Percentiles rank a stretch among this genome's conserved stretches.
Evolutionary conservation across 1,139 yeast species (phyloP).

Genomic region (Yamadazyma jaroonii): DNA sequence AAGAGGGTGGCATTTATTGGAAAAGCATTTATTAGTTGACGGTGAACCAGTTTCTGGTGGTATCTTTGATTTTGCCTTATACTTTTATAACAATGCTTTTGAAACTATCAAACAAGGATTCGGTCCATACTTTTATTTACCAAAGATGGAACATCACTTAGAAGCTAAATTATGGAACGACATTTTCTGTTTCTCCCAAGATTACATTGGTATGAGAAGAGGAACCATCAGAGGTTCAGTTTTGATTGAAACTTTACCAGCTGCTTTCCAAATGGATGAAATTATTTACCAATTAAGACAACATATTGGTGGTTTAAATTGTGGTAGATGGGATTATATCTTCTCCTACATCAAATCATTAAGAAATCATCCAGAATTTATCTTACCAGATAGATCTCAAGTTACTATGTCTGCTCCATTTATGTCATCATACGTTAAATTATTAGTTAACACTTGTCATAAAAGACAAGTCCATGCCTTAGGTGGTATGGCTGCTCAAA

Average conservation of each 20-base stretch:
- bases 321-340: conserved; percentile 84
- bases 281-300: conserved; percentile 72
- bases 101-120: conserved; percentile 59
- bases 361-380: conserved; percentile 59
- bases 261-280: conserved; percentile 81
- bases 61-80: conserved; percentile 73
- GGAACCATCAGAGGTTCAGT: conserved; percentile 82
- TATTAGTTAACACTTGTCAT: conserved; percentile 69
- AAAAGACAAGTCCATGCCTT: conserved; percentile 75
- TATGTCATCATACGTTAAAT: conserved; percentile 67
- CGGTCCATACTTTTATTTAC: conserved; percentile 78
- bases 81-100: conserved; percentile 70
- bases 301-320: conserved; percentile 74
- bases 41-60: conserved; percentile 76
- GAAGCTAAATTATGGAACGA: conserved; percentile 83
- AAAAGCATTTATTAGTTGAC: conserved; percentile 69
- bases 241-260: conserved; percentile 71
- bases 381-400: conserved; percentile 70
- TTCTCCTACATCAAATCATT: conserved; percentile 69
- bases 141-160: conserved; percentile 78
- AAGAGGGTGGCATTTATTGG: conserved; percentile 83
- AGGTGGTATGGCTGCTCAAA: conserved; percentile 88
- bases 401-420: conserved; percentile 76
- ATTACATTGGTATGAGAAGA: conserved; percentile 60
- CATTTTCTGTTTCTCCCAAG: conserved; percentile 67